Evolutionary conservation across 371 early-diverging fungal species (phyloP).

Genomic region (Entomophthora muscae): DNA sequence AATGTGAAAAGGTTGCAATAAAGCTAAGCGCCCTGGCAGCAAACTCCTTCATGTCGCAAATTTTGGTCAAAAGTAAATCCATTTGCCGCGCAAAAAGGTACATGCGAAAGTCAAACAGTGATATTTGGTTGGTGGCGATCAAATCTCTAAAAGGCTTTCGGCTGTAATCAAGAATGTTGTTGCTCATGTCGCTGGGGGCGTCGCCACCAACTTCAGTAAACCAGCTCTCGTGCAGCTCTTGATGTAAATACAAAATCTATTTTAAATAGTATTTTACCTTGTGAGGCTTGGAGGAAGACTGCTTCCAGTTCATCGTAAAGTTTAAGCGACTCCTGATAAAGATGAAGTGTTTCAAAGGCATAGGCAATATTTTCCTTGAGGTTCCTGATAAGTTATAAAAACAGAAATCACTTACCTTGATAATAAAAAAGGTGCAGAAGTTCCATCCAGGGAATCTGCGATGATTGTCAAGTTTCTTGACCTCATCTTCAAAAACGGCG

Average conservation of each 20-base stretch:
- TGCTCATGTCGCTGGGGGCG: background rate
- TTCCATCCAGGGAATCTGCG: conserved; percentile 92
- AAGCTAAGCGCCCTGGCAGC: conserved; percentile 51
- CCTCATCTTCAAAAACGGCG: conserved; percentile 62
- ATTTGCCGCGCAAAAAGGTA: conserved; percentile 81
- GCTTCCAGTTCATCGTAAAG: conserved; percentile 91
- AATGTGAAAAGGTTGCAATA: conserved; percentile 46
- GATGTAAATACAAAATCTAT: background rate
- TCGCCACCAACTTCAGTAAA: too few species aligned
- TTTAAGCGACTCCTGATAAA: conserved; percentile 65
- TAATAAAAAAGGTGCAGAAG: conserved; percentile 81
- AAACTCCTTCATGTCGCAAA: conserved; percentile 45
- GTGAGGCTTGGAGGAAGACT: conserved; percentile 67
- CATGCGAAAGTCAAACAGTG: conserved; percentile 81
- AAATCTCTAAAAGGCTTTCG: conserved; percentile 47
- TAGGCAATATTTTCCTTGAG: conserved; percentile 65
- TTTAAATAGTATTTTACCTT: conserved; percentile 19
- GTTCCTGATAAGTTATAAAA: conserved; percentile 69
- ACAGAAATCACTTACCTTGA: conserved; percentile 64
- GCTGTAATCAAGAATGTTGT: background rate
- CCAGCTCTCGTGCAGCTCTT: background rate
- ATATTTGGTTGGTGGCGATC: conserved; percentile 73
- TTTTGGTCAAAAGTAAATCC: conserved; percentile 44
- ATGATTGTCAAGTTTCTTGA: conserved; percentile 68
- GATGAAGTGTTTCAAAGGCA: conserved; percentile 62